Conservation (phyloP, 805 yeast genomes). For the Yamadazyma kitorensis region DNA sequence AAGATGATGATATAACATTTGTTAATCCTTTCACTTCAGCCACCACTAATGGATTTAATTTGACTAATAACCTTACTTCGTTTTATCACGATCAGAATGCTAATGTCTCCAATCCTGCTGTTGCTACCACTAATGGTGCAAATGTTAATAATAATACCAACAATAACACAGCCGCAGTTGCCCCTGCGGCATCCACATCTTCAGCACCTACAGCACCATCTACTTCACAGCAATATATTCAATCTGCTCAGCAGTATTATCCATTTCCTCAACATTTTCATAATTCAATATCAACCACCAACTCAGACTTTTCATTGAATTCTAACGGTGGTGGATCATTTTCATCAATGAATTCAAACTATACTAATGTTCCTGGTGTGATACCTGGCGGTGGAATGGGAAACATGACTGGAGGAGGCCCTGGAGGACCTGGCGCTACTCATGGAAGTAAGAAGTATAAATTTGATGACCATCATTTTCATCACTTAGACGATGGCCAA, state of each 20-base stretch:
- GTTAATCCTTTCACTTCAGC: constrained; percentile 9
- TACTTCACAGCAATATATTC: constrained; percentile 10
- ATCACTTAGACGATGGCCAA: constrained; percentile 11
- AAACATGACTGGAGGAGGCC: no score
- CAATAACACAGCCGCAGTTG: constrained; percentile 1
- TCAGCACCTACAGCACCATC: constrained; percentile 7
- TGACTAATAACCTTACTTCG: constrained; percentile 9
- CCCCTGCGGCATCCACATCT: constrained; percentile 4
- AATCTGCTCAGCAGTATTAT: constrained; percentile 11
- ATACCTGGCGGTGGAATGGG: no score
- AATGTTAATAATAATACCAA: neutral
- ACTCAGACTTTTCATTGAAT: constrained; percentile 2
- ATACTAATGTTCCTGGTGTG: no score
- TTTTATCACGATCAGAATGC: constrained; percentile 11
- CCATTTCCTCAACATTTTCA: constrained; percentile 12
- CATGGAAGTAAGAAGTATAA: constrained; percentile 8
- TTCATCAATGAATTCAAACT: neutral
- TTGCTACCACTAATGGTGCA: neutral
- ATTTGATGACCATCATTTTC: constrained; percentile 10
- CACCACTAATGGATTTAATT: constrained; percentile 8
- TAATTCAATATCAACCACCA: constrained; percentile 4
- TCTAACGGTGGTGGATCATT: neutral
- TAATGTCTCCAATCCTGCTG: neutral
- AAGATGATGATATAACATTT: constrained; percentile 8
- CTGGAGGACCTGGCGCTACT: no score